Percentiles rank a stretch among this genome's conserved stretches.
Evolutionary conservation across 2,329 filamentous ascomycete species (phyloP).

Genomic region (Penicillium brevicompactum): DNA sequence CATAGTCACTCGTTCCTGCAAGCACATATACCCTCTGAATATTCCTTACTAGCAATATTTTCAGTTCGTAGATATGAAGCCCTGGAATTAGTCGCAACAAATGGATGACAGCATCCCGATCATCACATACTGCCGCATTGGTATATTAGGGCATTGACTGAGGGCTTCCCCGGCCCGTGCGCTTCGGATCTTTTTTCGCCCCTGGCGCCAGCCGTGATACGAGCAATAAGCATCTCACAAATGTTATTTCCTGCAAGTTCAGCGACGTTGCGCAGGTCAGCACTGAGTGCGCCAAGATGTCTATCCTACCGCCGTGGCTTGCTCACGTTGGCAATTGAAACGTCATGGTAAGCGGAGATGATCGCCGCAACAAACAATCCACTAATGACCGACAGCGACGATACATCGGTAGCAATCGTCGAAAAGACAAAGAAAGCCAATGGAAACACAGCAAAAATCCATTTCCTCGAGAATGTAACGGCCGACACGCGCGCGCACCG

Average conservation of each 20-base stretch:
- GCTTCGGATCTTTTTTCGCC: constrained; percentile 20
- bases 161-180: constrained; percentile 37
- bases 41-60: background rate
- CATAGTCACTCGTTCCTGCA: constrained; percentile 22
- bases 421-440: constrained; percentile 51
- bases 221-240: constrained; percentile 7
- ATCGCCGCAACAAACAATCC: background rate
- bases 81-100: background rate
- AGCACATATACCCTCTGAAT: background rate
- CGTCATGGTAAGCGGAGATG: constrained; percentile 42
- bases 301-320: constrained; percentile 28
- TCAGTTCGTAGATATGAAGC: background rate
- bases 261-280: constrained; percentile 23
- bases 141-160: constrained; percentile 22
- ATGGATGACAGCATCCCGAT: background rate
- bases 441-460: constrained; percentile 55
- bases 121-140: constrained; percentile 5
- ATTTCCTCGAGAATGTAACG: constrained; percentile 80
- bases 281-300: constrained; percentile 7
- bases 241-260: constrained; percentile 30
- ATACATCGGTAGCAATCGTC: constrained; percentile 85
- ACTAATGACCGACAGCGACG: constrained; percentile 61
- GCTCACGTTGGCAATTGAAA: constrained; percentile 51
- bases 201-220: constrained; percentile 10
- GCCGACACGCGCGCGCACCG: constrained; percentile 73